phyloP scores from a whole-genome alignment of 139 green algal genomes.

The Auxenochlorella pyrenoidosa region DNA sequence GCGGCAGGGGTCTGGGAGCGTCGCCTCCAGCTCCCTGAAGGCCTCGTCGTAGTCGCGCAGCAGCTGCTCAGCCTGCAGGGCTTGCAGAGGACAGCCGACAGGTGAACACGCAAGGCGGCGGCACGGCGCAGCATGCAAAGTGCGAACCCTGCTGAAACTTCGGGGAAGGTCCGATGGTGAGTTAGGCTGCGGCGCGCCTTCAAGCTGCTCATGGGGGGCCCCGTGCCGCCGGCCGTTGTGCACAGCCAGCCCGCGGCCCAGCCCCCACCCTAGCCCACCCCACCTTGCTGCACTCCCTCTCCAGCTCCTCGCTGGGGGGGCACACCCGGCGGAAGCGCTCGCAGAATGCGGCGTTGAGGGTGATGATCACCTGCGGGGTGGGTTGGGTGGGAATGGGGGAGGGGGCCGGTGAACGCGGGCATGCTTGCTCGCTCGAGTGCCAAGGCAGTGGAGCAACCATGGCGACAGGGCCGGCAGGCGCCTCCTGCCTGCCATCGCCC shows the following conservation, averaged over 20 bases:
- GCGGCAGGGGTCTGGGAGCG: conserved; percentile 42
- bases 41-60: conserved; percentile 29
- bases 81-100: too few species aligned
- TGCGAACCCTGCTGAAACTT: too few species aligned
- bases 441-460: too few species aligned
- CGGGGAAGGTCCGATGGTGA: too few species aligned
- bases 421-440: too few species aligned
- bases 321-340: conserved; percentile 77
- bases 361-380: conserved; percentile 45
- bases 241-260: background rate
- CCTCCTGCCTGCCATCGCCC: too few species aligned
- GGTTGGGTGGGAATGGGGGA: too few species aligned
- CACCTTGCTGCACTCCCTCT: conserved; percentile 66
- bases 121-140: too few species aligned
- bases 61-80: conserved; percentile 17
- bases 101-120: too few species aligned
- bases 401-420: background rate
- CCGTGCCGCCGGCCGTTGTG: background rate
- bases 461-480: too few species aligned
- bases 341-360: conserved; percentile 86
- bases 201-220: too few species aligned
- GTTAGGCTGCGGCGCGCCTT: too few species aligned
- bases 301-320: conserved; percentile 67
- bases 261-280: background rate
- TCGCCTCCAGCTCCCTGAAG: background rate